Base-by-base conservation (phyloP, 164 flowering plant species). In the Magnolia sinica region DNA sequence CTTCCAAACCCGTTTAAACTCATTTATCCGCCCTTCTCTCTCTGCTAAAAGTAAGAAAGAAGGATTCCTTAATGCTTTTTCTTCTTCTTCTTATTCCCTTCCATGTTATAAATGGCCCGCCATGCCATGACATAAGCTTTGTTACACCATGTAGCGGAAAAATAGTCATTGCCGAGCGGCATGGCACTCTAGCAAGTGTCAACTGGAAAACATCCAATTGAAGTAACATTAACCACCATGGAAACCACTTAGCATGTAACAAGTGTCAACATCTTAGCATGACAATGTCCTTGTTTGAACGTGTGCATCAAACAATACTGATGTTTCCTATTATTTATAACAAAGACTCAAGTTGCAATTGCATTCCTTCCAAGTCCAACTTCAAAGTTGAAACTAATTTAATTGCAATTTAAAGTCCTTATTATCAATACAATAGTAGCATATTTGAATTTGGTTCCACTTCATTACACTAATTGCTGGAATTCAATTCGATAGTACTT, bases 1-100 rank as follows among this genome's bases (percentile, higher is more conserved):
- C 72, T 83, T 87, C 64, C 86, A 84, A 27, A 63, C 82, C 37
- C n/a, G 31, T 64, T 68, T 64, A 11, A 55, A 77, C 69, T 63
- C 72, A 71, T 77, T 73, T 31, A 78, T 50, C 45, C 80, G 75
- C 18, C 74, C 73, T 74, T 85, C 84, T 22, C 4, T 78, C 59
- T 77, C 2, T 13, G 74, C 71, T 24, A 79, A 29, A 76, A 77
- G 85, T 83, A 76, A 76, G 81, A 27, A 11, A 37, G 23, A 29
- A 31, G n/a, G 71, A 14, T 29, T 27, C 7, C 27, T 20, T 27
- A 13, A 51, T 31, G 18, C 13, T 22, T 10, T 13, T 22, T 20
- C 24, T 22, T 10, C 20, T 50, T 13, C 4, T 13, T 8, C 20
- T 1, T n/a, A 22, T 66, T 65, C 24, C n/a, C 8, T 11, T 49